Conservation (phyloP, 2,329 filamentous ascomycete genomes). For the Hortaea sp. region DNA sequence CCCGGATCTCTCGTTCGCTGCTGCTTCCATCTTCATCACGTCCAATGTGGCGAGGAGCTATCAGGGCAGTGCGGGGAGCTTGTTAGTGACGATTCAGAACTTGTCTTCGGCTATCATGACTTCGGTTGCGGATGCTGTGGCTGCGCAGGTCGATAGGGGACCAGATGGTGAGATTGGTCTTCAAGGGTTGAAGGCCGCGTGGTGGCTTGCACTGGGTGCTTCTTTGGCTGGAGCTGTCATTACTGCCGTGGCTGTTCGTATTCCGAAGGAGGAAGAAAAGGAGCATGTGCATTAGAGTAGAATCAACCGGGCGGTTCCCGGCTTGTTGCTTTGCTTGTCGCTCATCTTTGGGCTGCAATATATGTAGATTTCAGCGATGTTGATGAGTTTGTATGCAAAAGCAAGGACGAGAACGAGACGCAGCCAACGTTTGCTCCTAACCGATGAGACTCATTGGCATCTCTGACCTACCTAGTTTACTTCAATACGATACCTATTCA, state of each 20-base stretch:
- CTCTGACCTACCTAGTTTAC: too few species aligned
- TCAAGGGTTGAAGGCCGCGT: conserved; percentile 18
- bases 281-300: conserved; percentile 15
- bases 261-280: conserved; percentile 23
- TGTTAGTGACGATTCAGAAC: conserved; percentile 40
- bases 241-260: conserved; percentile 17
- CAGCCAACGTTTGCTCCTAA: too few species aligned
- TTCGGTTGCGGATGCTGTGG: conserved; percentile 18
- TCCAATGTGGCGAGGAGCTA: conserved; percentile 37
- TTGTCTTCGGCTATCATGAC: conserved; percentile 35
- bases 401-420: too few species aligned
- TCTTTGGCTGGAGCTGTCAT: conserved; percentile 15
- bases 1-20: conserved; percentile 38
- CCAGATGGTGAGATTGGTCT: conserved; percentile 17
- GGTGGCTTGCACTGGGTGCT: conserved; percentile 20
- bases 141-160: conserved; percentile 14
- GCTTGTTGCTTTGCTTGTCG: too few species aligned
- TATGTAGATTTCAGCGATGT: too few species aligned
- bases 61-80: conserved; percentile 36
- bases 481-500: too few species aligned
- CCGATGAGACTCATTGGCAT: too few species aligned
- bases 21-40: conserved; percentile 41
- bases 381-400: too few species aligned
- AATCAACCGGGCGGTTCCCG: too few species aligned
- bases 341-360: too few species aligned